phyloP scores from a whole-genome alignment of 139 green algal genomes.

The Asterochloris erici region DNA sequence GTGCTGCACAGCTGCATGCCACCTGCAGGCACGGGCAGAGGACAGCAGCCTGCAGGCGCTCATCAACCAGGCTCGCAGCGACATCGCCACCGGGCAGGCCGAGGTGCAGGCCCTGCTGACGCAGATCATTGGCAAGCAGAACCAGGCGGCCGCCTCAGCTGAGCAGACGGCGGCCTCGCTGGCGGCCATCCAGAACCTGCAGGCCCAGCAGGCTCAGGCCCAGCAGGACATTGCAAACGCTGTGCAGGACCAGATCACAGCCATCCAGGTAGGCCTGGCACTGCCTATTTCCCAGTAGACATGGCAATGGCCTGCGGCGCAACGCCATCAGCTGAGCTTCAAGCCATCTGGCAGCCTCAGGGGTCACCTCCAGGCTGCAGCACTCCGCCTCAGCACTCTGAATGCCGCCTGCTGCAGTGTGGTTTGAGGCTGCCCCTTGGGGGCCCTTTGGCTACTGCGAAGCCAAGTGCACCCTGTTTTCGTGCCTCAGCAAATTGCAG shows the following conservation, averaged over 20 bases:
- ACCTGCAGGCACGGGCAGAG: slow-evolving; percentile 43
- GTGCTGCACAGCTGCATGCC: slow-evolving; percentile 1
- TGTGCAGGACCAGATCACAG: slow-evolving; percentile 48
- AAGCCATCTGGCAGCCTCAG: too few species aligned
- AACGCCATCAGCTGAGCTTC: too few species aligned
- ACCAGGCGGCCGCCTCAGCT: background rate
- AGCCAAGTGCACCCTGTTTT: too few species aligned
- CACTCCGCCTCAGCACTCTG: too few species aligned
- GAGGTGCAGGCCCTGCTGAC: slow-evolving; percentile 43
- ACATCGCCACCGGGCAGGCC: slow-evolving; percentile 48
- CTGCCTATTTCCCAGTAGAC: too few species aligned
- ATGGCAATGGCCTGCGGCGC: too few species aligned
- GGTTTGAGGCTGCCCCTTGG: too few species aligned
- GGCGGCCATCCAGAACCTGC: slow-evolving; percentile 24
- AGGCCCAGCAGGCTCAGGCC: slow-evolving; percentile 41
- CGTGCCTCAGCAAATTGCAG: too few species aligned
- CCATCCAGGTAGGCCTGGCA: slow-evolving; percentile 43
- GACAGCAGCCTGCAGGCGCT: slow-evolving; percentile 56
- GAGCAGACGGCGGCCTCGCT: slow-evolving; percentile 34
- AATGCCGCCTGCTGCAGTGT: too few species aligned
- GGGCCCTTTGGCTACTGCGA: too few species aligned
- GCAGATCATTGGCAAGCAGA: too few species aligned
- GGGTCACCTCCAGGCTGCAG: too few species aligned
- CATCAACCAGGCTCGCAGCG: slow-evolving; percentile 47
- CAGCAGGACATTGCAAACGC: slow-evolving; percentile 45